phyloP scores from a whole-genome alignment of 1,284 basidiomycete genomes.

The Cutaneotrichosporon sp. region DNA sequence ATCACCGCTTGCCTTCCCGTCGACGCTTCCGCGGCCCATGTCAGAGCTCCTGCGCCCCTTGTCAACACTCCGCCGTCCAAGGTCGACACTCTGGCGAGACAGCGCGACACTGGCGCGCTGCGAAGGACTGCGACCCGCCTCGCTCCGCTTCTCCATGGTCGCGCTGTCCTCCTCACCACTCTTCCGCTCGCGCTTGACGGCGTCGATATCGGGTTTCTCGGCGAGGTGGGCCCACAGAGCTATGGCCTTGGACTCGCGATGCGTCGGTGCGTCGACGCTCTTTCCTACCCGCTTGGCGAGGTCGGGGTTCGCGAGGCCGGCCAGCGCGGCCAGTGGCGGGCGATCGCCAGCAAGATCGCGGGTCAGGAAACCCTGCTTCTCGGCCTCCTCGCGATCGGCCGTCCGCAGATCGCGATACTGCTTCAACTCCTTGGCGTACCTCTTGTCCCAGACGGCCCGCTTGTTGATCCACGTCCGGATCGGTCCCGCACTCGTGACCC shows the following conservation, averaged over 20 bases:
- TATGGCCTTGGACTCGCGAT: conserved; percentile 38
- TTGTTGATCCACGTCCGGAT: conserved; percentile 48
- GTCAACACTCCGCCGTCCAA: background rate
- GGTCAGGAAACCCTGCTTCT: conserved; percentile 47
- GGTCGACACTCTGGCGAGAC: background rate
- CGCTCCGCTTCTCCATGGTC: background rate
- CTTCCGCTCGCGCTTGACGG: conserved; percentile 3
- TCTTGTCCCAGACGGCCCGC: conserved; percentile 44
- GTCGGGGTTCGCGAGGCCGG: conserved; percentile 38
- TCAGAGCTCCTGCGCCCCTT: background rate
- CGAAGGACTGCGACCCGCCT: background rate
- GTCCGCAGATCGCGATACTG: conserved; percentile 39
- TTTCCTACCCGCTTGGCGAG: conserved; percentile 42
- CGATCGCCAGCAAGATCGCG: conserved; percentile 39
- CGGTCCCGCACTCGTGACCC: conserved; percentile 44
- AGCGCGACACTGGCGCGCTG: background rate
- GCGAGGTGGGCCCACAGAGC: conserved; percentile 46
- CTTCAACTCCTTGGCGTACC: conserved; percentile 37
- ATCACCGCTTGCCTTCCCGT: background rate
- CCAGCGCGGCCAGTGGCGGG: conserved; percentile 46
- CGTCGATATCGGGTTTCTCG: conserved; percentile 4
- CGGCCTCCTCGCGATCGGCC: conserved; percentile 37
- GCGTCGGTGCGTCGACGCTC: conserved; percentile 46
- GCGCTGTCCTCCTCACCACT: background rate
- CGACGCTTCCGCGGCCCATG: background rate